phyloP scores from a whole-genome alignment of 2,329 filamentous ascomycete species.

The Tolypocladium guangdongense region DNA sequence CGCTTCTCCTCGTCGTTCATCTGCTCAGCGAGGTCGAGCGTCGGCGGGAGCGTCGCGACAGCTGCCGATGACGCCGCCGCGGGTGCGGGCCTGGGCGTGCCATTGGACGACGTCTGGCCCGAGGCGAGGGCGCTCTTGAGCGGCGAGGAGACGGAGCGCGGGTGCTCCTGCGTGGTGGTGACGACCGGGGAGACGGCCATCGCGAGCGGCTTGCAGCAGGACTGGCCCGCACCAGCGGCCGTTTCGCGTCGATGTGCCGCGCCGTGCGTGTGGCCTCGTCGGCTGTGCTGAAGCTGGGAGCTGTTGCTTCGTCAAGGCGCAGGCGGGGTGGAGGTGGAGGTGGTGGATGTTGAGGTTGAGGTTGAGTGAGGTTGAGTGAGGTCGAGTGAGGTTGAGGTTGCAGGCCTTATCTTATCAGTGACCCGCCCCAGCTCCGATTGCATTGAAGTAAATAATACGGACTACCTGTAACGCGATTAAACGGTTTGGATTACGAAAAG shows the following conservation, averaged over 20 bases:
- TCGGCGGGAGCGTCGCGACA: slow-evolving; percentile 21
- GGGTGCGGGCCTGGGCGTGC: slow-evolving; percentile 28
- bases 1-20: slow-evolving; percentile 72
- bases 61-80: slow-evolving; percentile 9
- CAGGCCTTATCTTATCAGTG: no score
- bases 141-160: slow-evolving; percentile 29
- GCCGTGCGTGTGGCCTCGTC: neutral
- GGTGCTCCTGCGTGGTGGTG: slow-evolving; percentile 16
- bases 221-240: neutral
- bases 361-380: no score
- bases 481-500: no score
- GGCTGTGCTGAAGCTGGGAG: no score
- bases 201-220: neutral
- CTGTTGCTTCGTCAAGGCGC: neutral
- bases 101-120: slow-evolving; percentile 30
- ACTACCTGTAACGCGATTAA: no score
- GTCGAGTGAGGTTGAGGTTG: no score
- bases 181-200: slow-evolving; percentile 39
- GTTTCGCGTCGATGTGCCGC: neutral
- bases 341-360: no score
- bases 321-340: no score
- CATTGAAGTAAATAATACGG: no score
- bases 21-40: slow-evolving; percentile 60
- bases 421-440: no score
- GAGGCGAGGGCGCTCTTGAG: slow-evolving; percentile 27